Conservation (phyloP, 305 asterid species). For the Coffea humblotiana region DNA sequence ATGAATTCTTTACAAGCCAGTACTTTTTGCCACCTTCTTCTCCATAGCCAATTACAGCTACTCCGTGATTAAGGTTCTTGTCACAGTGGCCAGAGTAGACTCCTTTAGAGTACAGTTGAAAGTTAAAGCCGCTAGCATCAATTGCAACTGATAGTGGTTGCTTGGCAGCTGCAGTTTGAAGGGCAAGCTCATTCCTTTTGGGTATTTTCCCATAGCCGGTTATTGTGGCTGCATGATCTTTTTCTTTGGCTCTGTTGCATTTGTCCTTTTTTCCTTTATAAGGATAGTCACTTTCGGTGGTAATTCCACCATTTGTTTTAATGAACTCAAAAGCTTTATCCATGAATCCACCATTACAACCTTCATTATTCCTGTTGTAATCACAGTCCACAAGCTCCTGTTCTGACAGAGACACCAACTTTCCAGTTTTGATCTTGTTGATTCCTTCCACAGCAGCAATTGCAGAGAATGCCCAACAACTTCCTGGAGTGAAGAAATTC, state of each 20-base stretch:
- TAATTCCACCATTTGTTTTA: conserved; percentile 47
- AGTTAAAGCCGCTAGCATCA: conserved; percentile 48
- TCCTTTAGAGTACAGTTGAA: conserved; percentile 57
- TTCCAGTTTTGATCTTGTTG: conserved; percentile 32
- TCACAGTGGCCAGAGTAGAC: conserved; percentile 53
- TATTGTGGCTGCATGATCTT: conserved; percentile 39
- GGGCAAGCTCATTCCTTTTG: conserved; percentile 31
- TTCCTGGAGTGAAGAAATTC: conserved; percentile 27
- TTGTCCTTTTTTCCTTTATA: conserved; percentile 38
- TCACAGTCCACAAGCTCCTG: conserved; percentile 42
- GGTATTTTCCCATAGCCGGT: conserved; percentile 47
- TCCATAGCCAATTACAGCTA: conserved; percentile 56
- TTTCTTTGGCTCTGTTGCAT: conserved; percentile 32
- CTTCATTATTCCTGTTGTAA: conserved; percentile 18
- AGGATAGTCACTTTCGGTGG: conserved; percentile 51
- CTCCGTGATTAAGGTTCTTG: conserved; percentile 48
- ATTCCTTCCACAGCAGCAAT: conserved; percentile 40
- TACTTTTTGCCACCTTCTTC: conserved; percentile 37
- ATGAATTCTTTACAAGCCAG: conserved; percentile 75
- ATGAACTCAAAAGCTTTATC: conserved; percentile 53
- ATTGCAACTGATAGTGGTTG: conserved; percentile 72
- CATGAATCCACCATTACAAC: conserved; percentile 56
- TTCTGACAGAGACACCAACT: conserved; percentile 31
- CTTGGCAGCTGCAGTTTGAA: conserved; percentile 49
- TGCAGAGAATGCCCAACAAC: conserved; percentile 43